Base-by-base conservation (phyloP, 371 early-diverging fungal genomes). In the Circinella minor region DNA sequence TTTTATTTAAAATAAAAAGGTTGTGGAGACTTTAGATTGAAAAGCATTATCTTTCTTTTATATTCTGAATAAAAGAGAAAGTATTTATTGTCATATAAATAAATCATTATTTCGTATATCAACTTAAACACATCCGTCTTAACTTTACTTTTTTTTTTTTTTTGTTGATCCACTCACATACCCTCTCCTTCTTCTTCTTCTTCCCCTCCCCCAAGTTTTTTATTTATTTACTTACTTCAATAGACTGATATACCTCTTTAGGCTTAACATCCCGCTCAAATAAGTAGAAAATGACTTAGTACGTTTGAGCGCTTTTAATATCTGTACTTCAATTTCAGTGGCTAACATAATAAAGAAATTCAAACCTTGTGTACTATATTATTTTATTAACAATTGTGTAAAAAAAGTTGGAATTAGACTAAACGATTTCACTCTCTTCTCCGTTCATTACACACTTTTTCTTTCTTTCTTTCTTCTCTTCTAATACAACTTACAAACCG, bases 361-460 rank as follows among this genome's bases (percentile, higher is more conserved):
- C n/a, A 57, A 57, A n/a, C 20, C 51, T 57, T 57, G 57, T 57
- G 57, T n/a, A 1, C 27, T 27, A 27, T 51, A 51, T 57, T 3
- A 9, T 43, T 43, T 11, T 43, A 27, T 57, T 57, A 8, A 8
- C 57, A 57, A 20, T 18, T 11, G 27, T 27, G 27, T 27, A 27
- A 20, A 57, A 57, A 18, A 34, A 57, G 51, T 34, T 18, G 27
- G 57, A 27, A 57, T 57, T 57, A 57, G 57, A 57, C 57, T 57
- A 57, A 27, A 61, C 46, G 62, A 15, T 46, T 39, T 46, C 62
- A 18, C 62, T 46, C 62, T 61, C 62, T 61, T 61, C 62, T 61
- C 62, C 62, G 62, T 61, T 46, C 62, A 61, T 61, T 61, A 43
- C 34, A 61, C 62, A 36, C 60, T 51, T n/a, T 51, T 27, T 27